A percentile compares a stretch with the other conserved stretches of the same genome.
These are phyloP conservation scores for Phialemoniopsis sp. DNA, from an alignment of 2,329 filamentous ascomycete genomes.

Conservation along the genomic window DNA sequence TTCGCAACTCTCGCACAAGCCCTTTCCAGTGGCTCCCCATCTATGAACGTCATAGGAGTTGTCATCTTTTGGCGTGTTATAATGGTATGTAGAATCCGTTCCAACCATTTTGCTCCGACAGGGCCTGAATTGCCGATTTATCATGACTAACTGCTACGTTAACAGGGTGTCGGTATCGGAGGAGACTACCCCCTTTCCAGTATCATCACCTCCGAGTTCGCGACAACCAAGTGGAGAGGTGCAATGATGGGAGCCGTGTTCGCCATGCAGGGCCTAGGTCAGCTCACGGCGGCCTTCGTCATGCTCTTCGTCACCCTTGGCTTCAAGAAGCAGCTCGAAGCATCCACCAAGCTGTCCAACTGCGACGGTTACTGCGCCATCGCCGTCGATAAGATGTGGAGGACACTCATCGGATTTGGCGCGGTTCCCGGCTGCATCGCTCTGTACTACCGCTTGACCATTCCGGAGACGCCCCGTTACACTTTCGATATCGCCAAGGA, in stretches of 20 bases:
- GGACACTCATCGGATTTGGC: slow-evolving; percentile 75
- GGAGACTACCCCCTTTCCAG: slow-evolving; percentile 79
- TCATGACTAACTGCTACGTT: slow-evolving; percentile 13
- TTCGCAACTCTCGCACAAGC: slow-evolving; percentile 72
- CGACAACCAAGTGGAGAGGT: slow-evolving; percentile 79
- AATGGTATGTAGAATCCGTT: slow-evolving; percentile 40
- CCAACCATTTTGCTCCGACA: not conserved
- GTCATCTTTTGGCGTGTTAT: slow-evolving; percentile 80
- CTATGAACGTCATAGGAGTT: slow-evolving; percentile 59
- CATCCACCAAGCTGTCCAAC: slow-evolving; percentile 41
- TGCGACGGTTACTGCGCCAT: slow-evolving; percentile 62
- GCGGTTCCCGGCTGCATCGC: slow-evolving; percentile 77
- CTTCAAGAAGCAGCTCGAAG: slow-evolving; percentile 60
- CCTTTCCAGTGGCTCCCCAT: slow-evolving; percentile 57
- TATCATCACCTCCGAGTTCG: slow-evolving; percentile 84
- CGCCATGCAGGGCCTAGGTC: slow-evolving; percentile 82
- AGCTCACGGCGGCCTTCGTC: slow-evolving; percentile 71
- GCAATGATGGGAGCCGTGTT: slow-evolving; percentile 87
- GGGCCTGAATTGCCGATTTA: not conserved
- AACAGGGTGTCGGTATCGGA: slow-evolving; percentile 59
- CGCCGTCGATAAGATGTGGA: slow-evolving; percentile 88
- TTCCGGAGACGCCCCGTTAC: slow-evolving; percentile 84
- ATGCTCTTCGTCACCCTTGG: slow-evolving; percentile 71
- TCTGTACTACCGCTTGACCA: slow-evolving; percentile 75
- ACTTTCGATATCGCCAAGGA: slow-evolving; percentile 79